Conservation (phyloP, 106 monocot genomes). For the Allium fistulosum region DNA sequence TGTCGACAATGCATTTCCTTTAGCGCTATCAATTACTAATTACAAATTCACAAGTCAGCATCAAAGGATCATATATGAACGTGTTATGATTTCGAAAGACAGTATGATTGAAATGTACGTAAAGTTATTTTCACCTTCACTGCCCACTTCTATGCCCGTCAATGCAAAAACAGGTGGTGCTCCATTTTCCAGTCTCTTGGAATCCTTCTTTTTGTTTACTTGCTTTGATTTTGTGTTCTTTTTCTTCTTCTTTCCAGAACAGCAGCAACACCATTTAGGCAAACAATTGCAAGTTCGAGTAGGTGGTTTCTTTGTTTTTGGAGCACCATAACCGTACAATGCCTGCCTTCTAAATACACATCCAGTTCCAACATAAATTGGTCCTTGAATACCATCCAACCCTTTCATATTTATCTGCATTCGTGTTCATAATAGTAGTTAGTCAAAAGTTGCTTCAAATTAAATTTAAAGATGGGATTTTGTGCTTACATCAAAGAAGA, state of each 20-base stretch:
- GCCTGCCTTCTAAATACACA: constrained; percentile 64
- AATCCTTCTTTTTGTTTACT: constrained; percentile 54
- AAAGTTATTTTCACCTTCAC: constrained; percentile 26
- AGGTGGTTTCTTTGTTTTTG: constrained; percentile 71
- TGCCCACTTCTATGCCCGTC: constrained; percentile 53
- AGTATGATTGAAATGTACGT: too few species aligned
- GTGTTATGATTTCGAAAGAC: too few species aligned
- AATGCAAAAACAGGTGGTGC: constrained; percentile 56
- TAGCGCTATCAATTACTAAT: constrained; percentile 37
- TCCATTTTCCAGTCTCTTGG: constrained; percentile 31
- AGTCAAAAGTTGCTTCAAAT: not conserved
- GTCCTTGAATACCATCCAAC: constrained; percentile 90
- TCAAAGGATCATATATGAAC: too few species aligned
- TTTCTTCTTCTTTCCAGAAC: constrained; percentile 63
- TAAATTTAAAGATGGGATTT: not conserved
- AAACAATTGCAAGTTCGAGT: constrained; percentile 77
- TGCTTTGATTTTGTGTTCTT: constrained; percentile 50
- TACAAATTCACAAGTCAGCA: not conserved
- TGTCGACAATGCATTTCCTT: constrained; percentile 23
- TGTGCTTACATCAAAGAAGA: constrained; percentile 75
- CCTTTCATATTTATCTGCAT: constrained; percentile 96
- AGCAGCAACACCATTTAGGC: constrained; percentile 75
- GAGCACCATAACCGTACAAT: constrained; percentile 68
- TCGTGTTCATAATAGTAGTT: not conserved
- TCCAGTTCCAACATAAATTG: constrained; percentile 92